Conservation (phyloP, 176 grass and related monocot genomes). For the Alopecurus myosuroides region DNA sequence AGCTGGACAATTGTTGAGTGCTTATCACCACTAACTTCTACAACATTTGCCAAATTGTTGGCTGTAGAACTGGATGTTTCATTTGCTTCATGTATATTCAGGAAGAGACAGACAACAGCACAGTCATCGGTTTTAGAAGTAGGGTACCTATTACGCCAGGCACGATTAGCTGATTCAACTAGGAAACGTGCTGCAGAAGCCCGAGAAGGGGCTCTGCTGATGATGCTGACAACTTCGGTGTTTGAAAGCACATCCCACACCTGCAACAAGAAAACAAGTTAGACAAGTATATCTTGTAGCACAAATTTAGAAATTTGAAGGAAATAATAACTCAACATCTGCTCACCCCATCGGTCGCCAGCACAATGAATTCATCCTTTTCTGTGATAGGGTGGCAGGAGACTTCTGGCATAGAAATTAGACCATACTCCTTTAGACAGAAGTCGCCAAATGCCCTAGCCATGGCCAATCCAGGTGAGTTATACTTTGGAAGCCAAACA, state of each 20-base stretch:
- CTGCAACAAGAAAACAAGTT: constrained; percentile 25
- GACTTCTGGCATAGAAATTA: constrained; percentile 79
- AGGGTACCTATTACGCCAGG: constrained; percentile 66
- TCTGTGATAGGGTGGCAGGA: constrained; percentile 48
- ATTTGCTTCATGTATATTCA: constrained; percentile 37
- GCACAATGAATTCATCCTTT: constrained; percentile 75
- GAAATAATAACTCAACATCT: not conserved
- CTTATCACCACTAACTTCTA: constrained; percentile 24
- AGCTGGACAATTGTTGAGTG: not conserved
- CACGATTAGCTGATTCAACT: constrained; percentile 54
- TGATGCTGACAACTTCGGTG: constrained; percentile 59
- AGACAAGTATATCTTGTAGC: not conserved
- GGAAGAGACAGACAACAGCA: constrained; percentile 74
- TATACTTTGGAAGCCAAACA: constrained; percentile 83
- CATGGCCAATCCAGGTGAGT: constrained; percentile 85
- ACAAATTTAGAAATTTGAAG: not conserved
- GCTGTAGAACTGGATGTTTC: constrained; percentile 26
- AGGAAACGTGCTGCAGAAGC: constrained; percentile 53
- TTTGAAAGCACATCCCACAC: constrained; percentile 89
- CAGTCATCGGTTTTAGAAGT: constrained; percentile 78
- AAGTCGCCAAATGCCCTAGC: constrained; percentile 93
- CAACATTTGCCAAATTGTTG: constrained; percentile 21
- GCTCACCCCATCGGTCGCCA: constrained; percentile 82
- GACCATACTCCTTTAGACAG: constrained; percentile 80
- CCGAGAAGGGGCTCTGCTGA: constrained; percentile 46